Conservation (phyloP, 495 filamentous ascomycete species). For the Lichenothelia convexa region DNA sequence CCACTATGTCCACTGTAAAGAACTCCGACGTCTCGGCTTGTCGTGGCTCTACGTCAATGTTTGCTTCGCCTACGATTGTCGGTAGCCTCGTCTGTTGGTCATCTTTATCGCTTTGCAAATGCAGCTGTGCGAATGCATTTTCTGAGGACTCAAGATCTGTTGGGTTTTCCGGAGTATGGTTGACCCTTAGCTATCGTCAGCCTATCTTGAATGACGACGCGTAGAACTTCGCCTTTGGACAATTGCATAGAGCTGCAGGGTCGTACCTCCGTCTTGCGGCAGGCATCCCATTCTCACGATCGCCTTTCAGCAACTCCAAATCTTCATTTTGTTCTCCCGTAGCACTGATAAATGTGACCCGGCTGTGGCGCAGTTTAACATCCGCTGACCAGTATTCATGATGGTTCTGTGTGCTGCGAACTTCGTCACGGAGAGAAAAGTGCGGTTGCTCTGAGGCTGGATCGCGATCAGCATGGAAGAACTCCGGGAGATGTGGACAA, state of each 20-base stretch:
- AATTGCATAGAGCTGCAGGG: too few species aligned
- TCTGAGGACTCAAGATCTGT: conserved; percentile 6
- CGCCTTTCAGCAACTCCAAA: conserved; percentile 13
- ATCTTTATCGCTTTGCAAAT: conserved; percentile 7
- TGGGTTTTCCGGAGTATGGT: too few species aligned
- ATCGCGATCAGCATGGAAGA: not conserved
- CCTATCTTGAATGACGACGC: too few species aligned
- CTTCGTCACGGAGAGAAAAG: conserved; percentile 59
- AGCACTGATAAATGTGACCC: conserved; percentile 60
- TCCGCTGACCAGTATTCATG: conserved; percentile 20
- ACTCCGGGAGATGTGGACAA: not conserved
- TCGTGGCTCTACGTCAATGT: too few species aligned
- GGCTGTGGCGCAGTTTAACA: conserved; percentile 30
- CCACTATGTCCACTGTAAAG: too few species aligned
- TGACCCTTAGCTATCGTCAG: too few species aligned
- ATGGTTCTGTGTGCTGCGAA: conserved; percentile 52
- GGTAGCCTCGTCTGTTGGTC: too few species aligned
- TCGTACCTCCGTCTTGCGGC: too few species aligned
- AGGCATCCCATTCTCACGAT: conserved; percentile 1
- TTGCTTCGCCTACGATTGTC: too few species aligned
- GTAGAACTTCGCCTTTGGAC: too few species aligned
- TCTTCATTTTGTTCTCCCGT: too few species aligned
- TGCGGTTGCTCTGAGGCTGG: conserved; percentile 15
- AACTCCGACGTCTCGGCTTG: too few species aligned
- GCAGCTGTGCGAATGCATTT: conserved; percentile 9